phyloP scores from a whole-genome alignment of 805 yeast genomes.

The Candida andamanensis region DNA sequence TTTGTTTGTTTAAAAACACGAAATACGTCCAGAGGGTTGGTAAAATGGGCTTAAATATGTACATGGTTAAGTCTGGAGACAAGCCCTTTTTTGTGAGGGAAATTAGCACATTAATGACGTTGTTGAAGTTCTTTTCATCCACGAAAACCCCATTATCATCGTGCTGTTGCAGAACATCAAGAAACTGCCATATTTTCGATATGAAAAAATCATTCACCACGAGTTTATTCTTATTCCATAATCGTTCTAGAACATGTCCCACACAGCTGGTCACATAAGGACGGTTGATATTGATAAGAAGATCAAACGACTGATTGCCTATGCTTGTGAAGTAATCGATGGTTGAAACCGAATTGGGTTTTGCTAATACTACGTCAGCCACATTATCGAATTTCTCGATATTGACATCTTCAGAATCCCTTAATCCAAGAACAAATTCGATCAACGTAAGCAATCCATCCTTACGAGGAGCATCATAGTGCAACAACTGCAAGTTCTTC shows the following conservation, averaged over 20 bases:
- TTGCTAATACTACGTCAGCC: constrained; percentile 56
- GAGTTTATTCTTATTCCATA: constrained; percentile 45
- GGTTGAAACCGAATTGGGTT: constrained; percentile 50
- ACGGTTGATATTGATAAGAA: constrained; percentile 55
- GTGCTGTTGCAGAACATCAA: constrained; percentile 29
- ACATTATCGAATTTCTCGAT: constrained; percentile 63
- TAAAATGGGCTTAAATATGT: constrained; percentile 27
- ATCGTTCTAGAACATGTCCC: constrained; percentile 46
- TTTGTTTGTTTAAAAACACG: constrained; percentile 25
- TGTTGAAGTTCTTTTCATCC: constrained; percentile 49
- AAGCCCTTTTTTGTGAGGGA: constrained; percentile 48
- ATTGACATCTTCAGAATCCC: constrained; percentile 68
- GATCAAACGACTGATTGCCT: constrained; percentile 57
- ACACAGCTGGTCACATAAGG: constrained; percentile 57
- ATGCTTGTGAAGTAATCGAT: constrained; percentile 52
- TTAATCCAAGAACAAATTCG: constrained; percentile 70
- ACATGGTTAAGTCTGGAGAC: constrained; percentile 18
- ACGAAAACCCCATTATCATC: constrained; percentile 25
- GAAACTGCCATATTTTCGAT: constrained; percentile 40
- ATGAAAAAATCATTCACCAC: constrained; percentile 59
- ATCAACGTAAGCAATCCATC: constrained; percentile 72
- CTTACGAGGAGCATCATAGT: constrained; percentile 43
- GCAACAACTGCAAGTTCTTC: constrained; percentile 47
- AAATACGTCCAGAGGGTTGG: constrained; percentile 42
- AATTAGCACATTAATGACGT: constrained; percentile 58